Evolutionary conservation across 805 yeast species (phyloP), one percentile per base, ranked within the genome.

Genomic region (Debaryomyces maramus): DNA sequence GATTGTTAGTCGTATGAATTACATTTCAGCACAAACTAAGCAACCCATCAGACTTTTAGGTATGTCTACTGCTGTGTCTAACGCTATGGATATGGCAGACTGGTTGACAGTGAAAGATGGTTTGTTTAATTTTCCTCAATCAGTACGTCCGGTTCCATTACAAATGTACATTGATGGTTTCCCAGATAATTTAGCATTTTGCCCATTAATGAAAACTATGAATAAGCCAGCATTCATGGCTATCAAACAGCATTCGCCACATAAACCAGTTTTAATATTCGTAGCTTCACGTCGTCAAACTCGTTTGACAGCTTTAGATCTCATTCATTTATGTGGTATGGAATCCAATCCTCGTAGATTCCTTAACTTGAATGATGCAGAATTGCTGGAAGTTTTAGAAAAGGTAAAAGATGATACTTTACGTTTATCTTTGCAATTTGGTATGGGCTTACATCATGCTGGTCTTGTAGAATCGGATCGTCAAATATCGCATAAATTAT

Each of bases 201-300:
- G 89, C 51, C 88, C 91, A 1, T 67, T 87, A 53, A 86, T 86
- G 96, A 87, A 81, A 67, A 85, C 81, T 16, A 87, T 79, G 93
- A 88, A 82, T 71, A 88, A 75, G 53, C 97, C 97, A 1, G 91
- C 95, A 0, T 89, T 85, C 54, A 78, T 84, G 83, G 96, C 97
- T 0, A 89, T 89, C 47, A 87, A 88, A 55, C 88, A 87, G 47
- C 96, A 90, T 58, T 85, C 96, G 0, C 95, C 96, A 2, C 68
- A 67, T 14, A 82, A 89, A 56, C 96, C 97, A 0, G 91, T 84
- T 8, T 70, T 86, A 50, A 81, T 86, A n/a, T 86, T 86, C 53
- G 95, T 86, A 26, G 88, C 93, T 1, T 85, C 93, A 3, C 74
- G 95, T 55, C 70, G 95, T 43, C 95, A 86, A 60, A 86, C 95